phyloP scores from a whole-genome alignment of 2,329 filamentous ascomycete species.

The Neofusicoccum laricinum region DNA sequence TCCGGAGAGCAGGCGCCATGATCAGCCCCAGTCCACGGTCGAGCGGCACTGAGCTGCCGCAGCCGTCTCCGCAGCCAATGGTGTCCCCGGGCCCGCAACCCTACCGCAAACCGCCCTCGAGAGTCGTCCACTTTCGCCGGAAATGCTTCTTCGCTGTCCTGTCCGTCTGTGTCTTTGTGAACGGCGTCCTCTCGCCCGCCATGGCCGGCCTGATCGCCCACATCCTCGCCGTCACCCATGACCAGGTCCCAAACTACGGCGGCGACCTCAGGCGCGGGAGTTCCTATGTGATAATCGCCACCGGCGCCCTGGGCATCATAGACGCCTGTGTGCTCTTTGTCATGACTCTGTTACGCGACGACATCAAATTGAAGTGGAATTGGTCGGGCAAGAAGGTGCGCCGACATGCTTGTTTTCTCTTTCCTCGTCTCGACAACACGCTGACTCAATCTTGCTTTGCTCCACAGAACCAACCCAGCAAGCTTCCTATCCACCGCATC shows the following conservation, averaged over 20 bases:
- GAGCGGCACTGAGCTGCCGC: background rate
- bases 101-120: background rate
- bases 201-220: constrained; percentile 2
- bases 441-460: background rate
- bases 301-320: background rate
- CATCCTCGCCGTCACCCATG: constrained; percentile 2
- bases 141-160: background rate
- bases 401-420: background rate
- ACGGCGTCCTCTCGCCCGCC: constrained; percentile 4
- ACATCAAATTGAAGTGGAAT: background rate
- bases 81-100: background rate
- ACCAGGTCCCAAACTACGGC: constrained; percentile 2
- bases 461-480: background rate
- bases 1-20: background rate
- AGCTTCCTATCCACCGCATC: background rate
- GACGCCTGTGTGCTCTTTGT: background rate
- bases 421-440: background rate
- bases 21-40: background rate
- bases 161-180: background rate
- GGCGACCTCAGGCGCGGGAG: background rate
- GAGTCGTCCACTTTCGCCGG: background rate
- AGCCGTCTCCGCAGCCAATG: background rate
- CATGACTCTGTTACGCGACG: background rate
- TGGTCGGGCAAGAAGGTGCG: constrained; percentile 12
- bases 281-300: background rate